A percentile compares a stretch with the other conserved stretches of the same genome.
These are phyloP conservation scores for Fusarium sp. DNA, from an alignment of 2,329 filamentous ascomycete genomes.

Conservation along the genomic window DNA sequence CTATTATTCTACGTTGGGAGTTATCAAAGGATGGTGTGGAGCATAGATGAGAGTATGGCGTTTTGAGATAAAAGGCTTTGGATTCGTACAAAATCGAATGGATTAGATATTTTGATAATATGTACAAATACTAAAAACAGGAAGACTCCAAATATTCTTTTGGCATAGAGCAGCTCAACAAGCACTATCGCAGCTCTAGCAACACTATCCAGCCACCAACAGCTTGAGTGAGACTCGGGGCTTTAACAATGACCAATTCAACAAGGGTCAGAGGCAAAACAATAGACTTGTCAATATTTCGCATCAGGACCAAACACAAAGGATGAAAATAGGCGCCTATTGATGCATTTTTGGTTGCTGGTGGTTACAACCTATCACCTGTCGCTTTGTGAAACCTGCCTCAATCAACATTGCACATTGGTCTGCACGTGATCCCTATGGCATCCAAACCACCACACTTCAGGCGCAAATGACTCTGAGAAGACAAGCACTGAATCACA, in stretches of 20 bases:
- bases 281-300: background rate
- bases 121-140: background rate
- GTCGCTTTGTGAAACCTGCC: background rate
- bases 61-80: background rate
- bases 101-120: background rate
- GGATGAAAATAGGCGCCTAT: background rate
- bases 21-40: background rate
- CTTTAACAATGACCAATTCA: background rate
- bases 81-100: background rate
- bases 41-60: background rate
- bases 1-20: background rate
- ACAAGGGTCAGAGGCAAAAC: background rate
- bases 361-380: slow-evolving; percentile 7
- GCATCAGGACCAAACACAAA: background rate
- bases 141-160: background rate
- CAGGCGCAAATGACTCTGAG: slow-evolving; percentile 6
- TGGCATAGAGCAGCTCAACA: background rate
- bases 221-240: background rate
- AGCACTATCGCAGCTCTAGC: background rate
- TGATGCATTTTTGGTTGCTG: slow-evolving; percentile 1
- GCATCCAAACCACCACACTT: slow-evolving; percentile 7
- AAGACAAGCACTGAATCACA: slow-evolving; percentile 24
- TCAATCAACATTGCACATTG: background rate
- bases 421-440: slow-evolving; percentile 34
- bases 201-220: background rate